Evolutionary conservation across 1,139 yeast species (phyloP).

Genomic region (Saccharomyces hybrid): DNA sequence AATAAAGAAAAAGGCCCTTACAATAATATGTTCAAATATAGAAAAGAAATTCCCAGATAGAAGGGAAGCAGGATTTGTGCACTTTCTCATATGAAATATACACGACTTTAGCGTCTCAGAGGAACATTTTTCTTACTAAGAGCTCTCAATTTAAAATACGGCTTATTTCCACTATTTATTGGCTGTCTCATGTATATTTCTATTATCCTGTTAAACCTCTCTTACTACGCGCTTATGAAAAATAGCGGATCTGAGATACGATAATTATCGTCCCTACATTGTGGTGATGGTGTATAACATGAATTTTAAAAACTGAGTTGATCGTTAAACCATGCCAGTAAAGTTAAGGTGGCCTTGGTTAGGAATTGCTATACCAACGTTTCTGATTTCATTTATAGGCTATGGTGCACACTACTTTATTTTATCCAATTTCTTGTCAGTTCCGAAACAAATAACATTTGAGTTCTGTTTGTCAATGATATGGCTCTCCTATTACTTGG

Average conservation of each 20-base stretch:
- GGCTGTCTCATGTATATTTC: neutral
- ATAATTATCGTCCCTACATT: neutral
- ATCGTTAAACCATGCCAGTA: constrained; percentile 26
- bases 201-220: neutral
- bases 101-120: neutral
- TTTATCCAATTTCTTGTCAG: constrained; percentile 39
- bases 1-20: neutral
- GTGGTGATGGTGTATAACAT: constrained; percentile 1
- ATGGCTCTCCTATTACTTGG: constrained; percentile 64
- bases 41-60: neutral
- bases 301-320: neutral
- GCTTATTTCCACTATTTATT: neutral
- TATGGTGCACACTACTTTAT: constrained; percentile 57
- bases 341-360: constrained; percentile 50
- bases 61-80: neutral
- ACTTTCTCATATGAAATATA: neutral
- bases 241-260: neutral
- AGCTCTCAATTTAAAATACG: neutral
- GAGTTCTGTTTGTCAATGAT: constrained; percentile 46
- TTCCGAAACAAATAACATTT: constrained; percentile 39
- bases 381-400: constrained; percentile 54
- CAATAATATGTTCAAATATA: neutral
- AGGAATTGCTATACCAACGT: constrained; percentile 60
- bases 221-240: neutral
- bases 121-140: neutral